phyloP scores from a whole-genome alignment of 108 stramenopile species.

The Schizochytrium sp. region DNA sequence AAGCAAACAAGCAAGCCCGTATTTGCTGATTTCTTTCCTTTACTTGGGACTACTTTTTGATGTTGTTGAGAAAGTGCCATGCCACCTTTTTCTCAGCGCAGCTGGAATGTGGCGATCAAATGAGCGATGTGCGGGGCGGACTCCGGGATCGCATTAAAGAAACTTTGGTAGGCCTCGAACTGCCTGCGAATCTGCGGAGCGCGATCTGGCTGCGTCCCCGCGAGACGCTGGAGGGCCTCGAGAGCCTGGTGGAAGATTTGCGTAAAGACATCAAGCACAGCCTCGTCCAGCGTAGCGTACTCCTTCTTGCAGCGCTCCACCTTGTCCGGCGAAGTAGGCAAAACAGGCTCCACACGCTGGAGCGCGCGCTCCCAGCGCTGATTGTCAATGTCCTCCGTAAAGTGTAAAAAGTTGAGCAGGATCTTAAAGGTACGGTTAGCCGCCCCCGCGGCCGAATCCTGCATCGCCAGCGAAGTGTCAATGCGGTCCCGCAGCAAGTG shows the following conservation, averaged over 20 bases:
- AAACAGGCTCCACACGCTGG: neutral
- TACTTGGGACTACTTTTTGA: too few species aligned
- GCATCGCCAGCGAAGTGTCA: neutral
- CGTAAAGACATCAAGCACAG: neutral
- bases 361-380: neutral
- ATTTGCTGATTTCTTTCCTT: too few species aligned
- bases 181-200: neutral
- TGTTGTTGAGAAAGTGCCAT: too few species aligned
- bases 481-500: neutral
- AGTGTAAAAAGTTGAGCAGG: neutral
- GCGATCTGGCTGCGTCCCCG: neutral
- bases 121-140: neutral
- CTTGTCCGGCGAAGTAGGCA: neutral
- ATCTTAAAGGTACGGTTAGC: neutral
- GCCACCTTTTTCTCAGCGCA: neutral
- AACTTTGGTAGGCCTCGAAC: neutral
- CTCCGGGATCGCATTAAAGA: neutral
- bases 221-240: neutral
- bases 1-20: too few species aligned
- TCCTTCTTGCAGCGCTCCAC: neutral
- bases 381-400: neutral
- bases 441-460: neutral
- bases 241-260: neutral
- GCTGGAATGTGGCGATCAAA: neutral
- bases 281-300: neutral